These are phyloP conservation scores for Herpetomonas tarakana DNA, from an alignment of 208 protist species.

Conservation along the genomic window DNA sequence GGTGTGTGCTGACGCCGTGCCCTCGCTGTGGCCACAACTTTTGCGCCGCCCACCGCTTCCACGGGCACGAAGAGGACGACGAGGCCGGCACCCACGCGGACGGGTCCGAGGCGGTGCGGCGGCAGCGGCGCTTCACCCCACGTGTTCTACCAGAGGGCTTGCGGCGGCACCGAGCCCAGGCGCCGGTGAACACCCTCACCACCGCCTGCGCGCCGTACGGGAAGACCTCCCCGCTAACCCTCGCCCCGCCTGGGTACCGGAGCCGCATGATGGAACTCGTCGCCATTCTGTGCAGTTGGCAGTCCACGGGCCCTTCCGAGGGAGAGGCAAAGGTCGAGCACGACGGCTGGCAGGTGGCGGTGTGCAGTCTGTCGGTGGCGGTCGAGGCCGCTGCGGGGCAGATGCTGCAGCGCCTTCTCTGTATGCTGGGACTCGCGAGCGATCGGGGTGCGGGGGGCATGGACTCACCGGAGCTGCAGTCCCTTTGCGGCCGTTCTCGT, in stretches of 20 bases:
- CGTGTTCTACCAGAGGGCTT: not conserved
- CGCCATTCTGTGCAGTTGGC: slow-evolving; percentile 8
- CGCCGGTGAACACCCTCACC: not conserved
- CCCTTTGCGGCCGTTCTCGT: not conserved
- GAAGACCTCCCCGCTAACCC: slow-evolving; percentile 15
- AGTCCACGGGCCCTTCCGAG: not conserved
- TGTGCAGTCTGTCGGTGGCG: slow-evolving; percentile 46
- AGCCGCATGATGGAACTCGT: slow-evolving; percentile 35
- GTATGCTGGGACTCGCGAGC: slow-evolving; percentile 6
- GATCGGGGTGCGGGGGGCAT: not conserved
- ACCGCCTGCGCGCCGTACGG: slow-evolving; percentile 28
- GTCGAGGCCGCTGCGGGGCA: slow-evolving; percentile 58
- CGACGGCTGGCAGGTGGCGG: slow-evolving; percentile 7
- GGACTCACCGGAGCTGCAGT: not conserved
- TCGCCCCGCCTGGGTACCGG: slow-evolving; percentile 41
- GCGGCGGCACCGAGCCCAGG: not conserved
- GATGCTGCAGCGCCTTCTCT: slow-evolving; percentile 46
- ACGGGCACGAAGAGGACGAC: slow-evolving; percentile 34
- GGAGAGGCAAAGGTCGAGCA: not conserved
- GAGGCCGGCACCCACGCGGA: not conserved
- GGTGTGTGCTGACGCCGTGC: slow-evolving; percentile 48
- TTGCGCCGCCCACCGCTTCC: slow-evolving; percentile 65
- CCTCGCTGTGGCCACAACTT: slow-evolving; percentile 29
- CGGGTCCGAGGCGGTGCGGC: not conserved
- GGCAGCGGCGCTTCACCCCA: not conserved